phyloP scores from a whole-genome alignment of 768 basidiomycete genomes.

The Trametes villosa region DNA sequence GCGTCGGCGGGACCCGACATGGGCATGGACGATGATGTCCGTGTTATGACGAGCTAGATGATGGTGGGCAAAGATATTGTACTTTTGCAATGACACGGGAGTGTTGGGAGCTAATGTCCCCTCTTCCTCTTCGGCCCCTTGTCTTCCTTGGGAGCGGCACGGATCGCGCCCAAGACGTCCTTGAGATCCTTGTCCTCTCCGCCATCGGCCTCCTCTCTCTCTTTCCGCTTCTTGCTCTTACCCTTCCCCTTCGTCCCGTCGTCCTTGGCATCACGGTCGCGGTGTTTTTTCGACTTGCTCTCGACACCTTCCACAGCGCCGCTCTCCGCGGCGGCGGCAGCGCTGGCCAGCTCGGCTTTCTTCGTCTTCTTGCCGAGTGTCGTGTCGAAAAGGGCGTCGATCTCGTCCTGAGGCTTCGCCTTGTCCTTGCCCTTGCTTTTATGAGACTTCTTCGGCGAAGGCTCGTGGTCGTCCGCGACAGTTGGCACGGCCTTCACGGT shows the following conservation, averaged over 20 bases:
- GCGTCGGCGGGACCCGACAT: too few species aligned
- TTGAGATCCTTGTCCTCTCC: constrained; percentile 45
- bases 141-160: constrained; percentile 55
- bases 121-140: constrained; percentile 40
- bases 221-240: constrained; percentile 19
- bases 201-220: constrained; percentile 1
- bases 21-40: too few species aligned
- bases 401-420: constrained; percentile 68
- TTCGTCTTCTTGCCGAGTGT: constrained; percentile 62
- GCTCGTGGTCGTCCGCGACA: neutral
- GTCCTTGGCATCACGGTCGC: neutral
- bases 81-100: too few species aligned
- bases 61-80: too few species aligned
- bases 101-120: too few species aligned
- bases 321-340: constrained; percentile 12
- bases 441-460: constrained; percentile 28
- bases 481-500: neutral
- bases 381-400: constrained; percentile 71
- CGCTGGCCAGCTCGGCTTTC: constrained; percentile 48
- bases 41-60: too few species aligned
- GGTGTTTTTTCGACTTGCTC: constrained; percentile 18
- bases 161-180: constrained; percentile 63
- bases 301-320: neutral
- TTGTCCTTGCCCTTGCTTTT: constrained; percentile 53
- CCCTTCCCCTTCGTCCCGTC: constrained; percentile 11